These are phyloP conservation scores for Candida sithepensis DNA, from an alignment of 805 yeast genomes.

Conservation along the genomic window DNA sequence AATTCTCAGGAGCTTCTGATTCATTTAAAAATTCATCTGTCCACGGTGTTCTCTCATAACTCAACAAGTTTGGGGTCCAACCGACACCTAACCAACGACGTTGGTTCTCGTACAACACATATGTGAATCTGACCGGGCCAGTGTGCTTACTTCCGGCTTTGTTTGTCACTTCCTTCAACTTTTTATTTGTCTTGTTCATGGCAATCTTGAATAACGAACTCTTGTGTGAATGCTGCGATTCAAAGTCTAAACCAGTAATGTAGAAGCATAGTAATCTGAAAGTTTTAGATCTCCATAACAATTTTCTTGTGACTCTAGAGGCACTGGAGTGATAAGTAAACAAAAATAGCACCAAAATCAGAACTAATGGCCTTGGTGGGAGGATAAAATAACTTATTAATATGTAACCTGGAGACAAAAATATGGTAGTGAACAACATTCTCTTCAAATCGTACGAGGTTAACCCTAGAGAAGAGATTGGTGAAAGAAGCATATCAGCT, in stretches of 20 bases:
- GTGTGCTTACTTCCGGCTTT: conserved; percentile 14
- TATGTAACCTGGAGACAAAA: conserved; percentile 82
- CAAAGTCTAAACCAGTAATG: conserved; percentile 81
- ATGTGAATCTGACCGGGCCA: conserved; percentile 73
- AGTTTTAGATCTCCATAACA: conserved; percentile 78
- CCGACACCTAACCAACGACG: conserved; percentile 98
- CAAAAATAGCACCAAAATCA: conserved; percentile 55
- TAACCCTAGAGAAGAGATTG: conserved; percentile 71
- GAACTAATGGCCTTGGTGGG: conserved; percentile 63
- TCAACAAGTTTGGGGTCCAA: conserved; percentile 89
- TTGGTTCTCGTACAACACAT: conserved; percentile 90
- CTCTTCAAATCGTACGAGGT: conserved; percentile 77
- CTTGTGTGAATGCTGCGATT: conserved; percentile 30
- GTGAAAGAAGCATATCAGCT: conserved; percentile 72
- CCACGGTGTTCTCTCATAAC: conserved; percentile 95
- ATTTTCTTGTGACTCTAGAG: conserved; percentile 75
- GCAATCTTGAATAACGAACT: conserved; percentile 49
- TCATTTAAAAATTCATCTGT: conserved; percentile 94
- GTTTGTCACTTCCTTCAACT: conserved; percentile 24
- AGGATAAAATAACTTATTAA: conserved; percentile 63
- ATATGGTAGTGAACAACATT: conserved; percentile 75
- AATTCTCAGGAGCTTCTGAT: conserved; percentile 68
- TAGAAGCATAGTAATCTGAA: conserved; percentile 73
- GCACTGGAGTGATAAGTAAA: conserved; percentile 86
- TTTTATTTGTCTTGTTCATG: conserved; percentile 47